Evolutionary conservation across 208 protist genomes (phyloP), one percentile per base, ranked within the genome.

Genomic region (Balamuthia mandrillaris): DNA sequence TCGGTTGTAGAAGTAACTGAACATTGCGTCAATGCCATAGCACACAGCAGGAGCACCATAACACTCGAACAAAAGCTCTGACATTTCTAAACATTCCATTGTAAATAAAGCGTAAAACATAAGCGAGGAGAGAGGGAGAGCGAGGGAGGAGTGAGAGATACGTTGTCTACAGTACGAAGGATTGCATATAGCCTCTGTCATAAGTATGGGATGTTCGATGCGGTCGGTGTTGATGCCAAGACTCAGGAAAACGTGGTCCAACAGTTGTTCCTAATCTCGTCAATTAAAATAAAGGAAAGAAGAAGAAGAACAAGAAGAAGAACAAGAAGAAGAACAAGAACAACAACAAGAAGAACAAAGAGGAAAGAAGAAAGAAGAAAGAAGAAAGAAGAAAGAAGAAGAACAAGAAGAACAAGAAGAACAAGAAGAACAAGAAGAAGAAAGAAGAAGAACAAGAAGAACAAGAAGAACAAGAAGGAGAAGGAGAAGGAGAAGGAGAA

Each of bases 1-100:
- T n/a, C n/a, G n/a, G 70, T 79, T 79, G 70, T 82, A 65, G 75
- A 66, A 49, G 39, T 66, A 82, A n/a, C 27, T 18, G 51, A 82
- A 82, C 0, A 82, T 27, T 16, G 49, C 75, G 51, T 82, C 75
- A 18, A 82, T 35, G 42, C 75, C 75, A 52, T 68, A 82, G 51
- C 75, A 82, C 35, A 82, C 75, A 6, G 75, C 58, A 7, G 75
- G 75, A 9, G 29, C 51, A 5, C 56, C 0, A 33, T 82, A 82
- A 52, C 75, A 58, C 51, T 82, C 75, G 37, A 82, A 82, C 21
- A 82, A 41, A 5, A 82, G 51, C 56, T 82, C 75, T 12, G 49
- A 66, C 56, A 82, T 68, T 39, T 45, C 75, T 82, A 41, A 9
- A 47, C 12, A 24, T 14, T 54, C 6, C 12, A 41, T 27, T n/a